Base-by-base conservation (phyloP, 257 asterid species). In the Voacanga thouarsii region DNA sequence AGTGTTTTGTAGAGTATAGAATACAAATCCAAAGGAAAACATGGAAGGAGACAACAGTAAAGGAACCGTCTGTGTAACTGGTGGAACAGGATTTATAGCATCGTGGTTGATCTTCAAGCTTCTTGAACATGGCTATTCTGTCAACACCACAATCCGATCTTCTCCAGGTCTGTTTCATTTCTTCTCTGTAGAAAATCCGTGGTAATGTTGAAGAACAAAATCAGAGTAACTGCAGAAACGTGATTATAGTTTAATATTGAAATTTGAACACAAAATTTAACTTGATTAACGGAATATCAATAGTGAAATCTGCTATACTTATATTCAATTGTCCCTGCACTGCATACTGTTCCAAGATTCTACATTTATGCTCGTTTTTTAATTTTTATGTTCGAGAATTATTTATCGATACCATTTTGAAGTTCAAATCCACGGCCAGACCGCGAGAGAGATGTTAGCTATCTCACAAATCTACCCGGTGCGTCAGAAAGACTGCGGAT, bases 31-130 rank as follows among this genome's bases (percentile, higher is more conserved):
- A n/a, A n/a, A n/a, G 16, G 16, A 47, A 4, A 37, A 24, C 6
- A 71, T 44, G 75, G 61, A 71, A 26, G 44, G 44, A 18, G 59
- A 53, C 2, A 33, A 16, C 1, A 18, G 43, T 5, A 71, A 71
- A 28, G 87, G 89, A n/a, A 82, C 47, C 41, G 86, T 88, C 0
- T 88, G 92, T 86, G 89, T 88, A n/a, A 88, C 88, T 1, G 92
- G 88, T 24, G 92, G 89, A 75, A 86, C 87, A 0, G 87, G 92
- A 4, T 85, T 61, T 56, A 37, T 85, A 3, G 92, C 82, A 7
- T 86, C 90, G 74, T 86, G 92, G 92, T 74, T 83, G 65, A 76
- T 86, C 70, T 78, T 51, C 83, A 85, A 79, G 81, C 90, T 89
- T 78, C 90, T 89, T 63, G 80, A 89, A 77, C 83, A 72, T 75